Base-by-base conservation (phyloP, 2,329 filamentous ascomycete genomes). In the Dothiorella sarmentorum region DNA sequence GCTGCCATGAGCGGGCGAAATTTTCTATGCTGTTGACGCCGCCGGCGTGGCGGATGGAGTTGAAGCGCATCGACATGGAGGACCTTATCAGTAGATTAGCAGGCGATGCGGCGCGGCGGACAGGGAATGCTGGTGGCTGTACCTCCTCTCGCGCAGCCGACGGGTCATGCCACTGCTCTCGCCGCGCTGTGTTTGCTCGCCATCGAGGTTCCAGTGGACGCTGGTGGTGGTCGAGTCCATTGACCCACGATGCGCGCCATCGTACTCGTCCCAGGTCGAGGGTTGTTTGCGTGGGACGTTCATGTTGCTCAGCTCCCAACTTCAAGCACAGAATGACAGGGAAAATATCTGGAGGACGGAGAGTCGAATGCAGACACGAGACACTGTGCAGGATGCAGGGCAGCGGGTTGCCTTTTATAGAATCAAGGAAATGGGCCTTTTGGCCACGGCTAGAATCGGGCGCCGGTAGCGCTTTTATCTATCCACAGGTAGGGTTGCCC, bases 1-100 rank as follows among this genome's bases (percentile, higher is more conserved):
- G 86, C 74, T 93, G 90, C 89, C 91, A 96, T 66, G 90, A 96
- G 61, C 89, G 85, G 43, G 92, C 90, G 71, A 97, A 97, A 68
- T 92, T 96, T 68, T 94, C 88, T 67, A 97, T 89, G 73, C 90
- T 95, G 78, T 97, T 97, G 61, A 92, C 88, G 52, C 93, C 93
- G 63, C 93, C 94, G 47, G 90, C 87, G 61, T 96, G 86, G 64
- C 89, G 67, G 18, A 78, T 62, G 6, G 78, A 74, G 45, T 76
- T 73, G 57, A 83, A 70, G 51, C 81, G 79, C 68, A 81, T 74
- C 7, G 76, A 75, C 65, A 80, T 74, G 7, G 78, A 80, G 22
- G 78, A 80, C 49, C 73, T 75, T 53, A n/a, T 35, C 17, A 17
- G 45, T 18, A 7, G 4, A 20, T 58, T 35, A 59, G 47, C 43